Evolutionary conservation across 805 yeast genomes (phyloP).

Genomic region (Maudiozyma turicensis): DNA sequence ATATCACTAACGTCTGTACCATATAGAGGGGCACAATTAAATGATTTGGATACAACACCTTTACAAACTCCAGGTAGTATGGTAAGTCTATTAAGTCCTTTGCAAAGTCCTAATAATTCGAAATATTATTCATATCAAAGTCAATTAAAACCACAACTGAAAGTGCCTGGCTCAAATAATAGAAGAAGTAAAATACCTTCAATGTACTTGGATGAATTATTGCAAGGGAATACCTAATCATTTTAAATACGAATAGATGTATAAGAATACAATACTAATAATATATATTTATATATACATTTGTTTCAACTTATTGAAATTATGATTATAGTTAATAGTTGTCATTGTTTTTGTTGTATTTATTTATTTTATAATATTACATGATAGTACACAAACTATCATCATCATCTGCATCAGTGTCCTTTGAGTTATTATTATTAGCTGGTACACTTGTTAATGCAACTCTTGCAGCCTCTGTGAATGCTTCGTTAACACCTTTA

Average conservation of each 20-base stretch:
- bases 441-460: slow-evolving; percentile 84
- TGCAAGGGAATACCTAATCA: slow-evolving; percentile 2
- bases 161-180: background rate
- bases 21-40: background rate
- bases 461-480: slow-evolving; percentile 96
- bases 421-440: slow-evolving; percentile 43
- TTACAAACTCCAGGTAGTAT: background rate
- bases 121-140: background rate
- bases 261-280: background rate
- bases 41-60: background rate
- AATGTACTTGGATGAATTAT: slow-evolving; percentile 16
- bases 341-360: background rate
- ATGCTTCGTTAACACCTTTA: slow-evolving; percentile 98
- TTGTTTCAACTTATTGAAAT: background rate
- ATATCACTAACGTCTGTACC: too few relatives aligned
- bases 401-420: slow-evolving; percentile 6
- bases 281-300: background rate
- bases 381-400: slow-evolving; percentile 33
- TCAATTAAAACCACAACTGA: background rate
- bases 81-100: background rate
- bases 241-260: background rate
- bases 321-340: background rate
- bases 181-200: slow-evolving; percentile 13
- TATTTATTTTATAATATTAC: slow-evolving; percentile 19
- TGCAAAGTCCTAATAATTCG: background rate